Conservation (phyloP, 768 basidiomycete genomes). For the Hygrophorus russula region DNA sequence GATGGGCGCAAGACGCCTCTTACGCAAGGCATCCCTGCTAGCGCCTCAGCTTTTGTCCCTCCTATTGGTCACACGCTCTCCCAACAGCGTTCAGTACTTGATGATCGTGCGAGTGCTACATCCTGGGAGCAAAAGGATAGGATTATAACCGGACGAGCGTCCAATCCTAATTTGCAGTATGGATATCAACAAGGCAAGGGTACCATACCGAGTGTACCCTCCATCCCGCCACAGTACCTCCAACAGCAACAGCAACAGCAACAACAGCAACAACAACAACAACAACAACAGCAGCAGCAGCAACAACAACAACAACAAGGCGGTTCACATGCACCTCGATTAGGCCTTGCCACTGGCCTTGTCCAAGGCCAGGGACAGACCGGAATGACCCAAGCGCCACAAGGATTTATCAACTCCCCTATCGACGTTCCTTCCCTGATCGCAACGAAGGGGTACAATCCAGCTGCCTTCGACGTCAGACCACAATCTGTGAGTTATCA, state of each 20-base stretch:
- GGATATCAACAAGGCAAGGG: conserved; percentile 37
- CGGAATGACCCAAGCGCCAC: conserved; percentile 16
- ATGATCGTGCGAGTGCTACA: conserved; percentile 18
- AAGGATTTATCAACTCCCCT: conserved; percentile 48
- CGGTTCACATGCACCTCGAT: conserved; percentile 20
- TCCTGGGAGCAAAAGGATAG: conserved; percentile 64
- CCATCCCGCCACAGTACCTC: conserved; percentile 65
- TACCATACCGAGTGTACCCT: conserved; percentile 52
- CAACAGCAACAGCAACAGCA: conserved; percentile 33
- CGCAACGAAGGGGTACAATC: conserved; percentile 86
- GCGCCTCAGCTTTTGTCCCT: conserved; percentile 33
- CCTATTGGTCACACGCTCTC: conserved; percentile 14
- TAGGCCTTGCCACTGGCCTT: conserved; percentile 27
- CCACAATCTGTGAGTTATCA: conserved; percentile 56
- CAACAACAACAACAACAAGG: conserved; percentile 16
- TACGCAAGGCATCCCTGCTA: conserved; percentile 36
- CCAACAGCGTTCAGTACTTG: conserved; percentile 18
- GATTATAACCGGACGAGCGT: conserved; percentile 40
- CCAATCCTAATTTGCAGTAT: conserved; percentile 62
- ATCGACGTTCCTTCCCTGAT: conserved; percentile 83
- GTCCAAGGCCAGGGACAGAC: conserved; percentile 15
- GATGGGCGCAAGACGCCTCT: conserved; percentile 57
- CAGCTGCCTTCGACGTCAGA: conserved; percentile 68
- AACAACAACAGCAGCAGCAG: conserved; percentile 17
- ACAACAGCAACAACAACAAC: conserved; percentile 34